Percentiles rank a stretch among this genome's conserved stretches.
phyloP scores from a whole-genome alignment of 2,329 filamentous ascomycete species.

The Fusarium sublunatum region DNA sequence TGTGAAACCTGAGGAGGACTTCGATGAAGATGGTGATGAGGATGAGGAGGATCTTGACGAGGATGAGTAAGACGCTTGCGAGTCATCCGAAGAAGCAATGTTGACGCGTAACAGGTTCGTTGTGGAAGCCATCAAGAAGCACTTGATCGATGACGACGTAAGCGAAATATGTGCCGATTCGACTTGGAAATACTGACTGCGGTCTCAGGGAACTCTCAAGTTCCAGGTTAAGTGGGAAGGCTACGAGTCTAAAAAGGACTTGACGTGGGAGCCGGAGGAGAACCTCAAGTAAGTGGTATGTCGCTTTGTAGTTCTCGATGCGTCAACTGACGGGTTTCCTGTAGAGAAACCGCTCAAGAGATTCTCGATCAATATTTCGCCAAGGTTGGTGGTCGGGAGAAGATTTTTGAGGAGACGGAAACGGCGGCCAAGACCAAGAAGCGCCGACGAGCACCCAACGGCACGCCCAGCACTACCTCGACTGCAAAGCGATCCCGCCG shows the following conservation, averaged over 20 bases:
- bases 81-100: constrained; percentile 22
- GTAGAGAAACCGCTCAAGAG: constrained; percentile 67
- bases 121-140: constrained; percentile 77
- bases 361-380: constrained; percentile 73
- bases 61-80: constrained; percentile 55
- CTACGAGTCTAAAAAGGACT: constrained; percentile 74
- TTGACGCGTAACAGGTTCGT: constrained; percentile 66
- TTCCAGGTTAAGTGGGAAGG: constrained; percentile 87
- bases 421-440: constrained; percentile 67
- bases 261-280: constrained; percentile 83
- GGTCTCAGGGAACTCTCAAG: constrained; percentile 59
- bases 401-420: constrained; percentile 63
- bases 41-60: constrained; percentile 56
- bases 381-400: constrained; percentile 71
- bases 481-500: constrained; percentile 58
- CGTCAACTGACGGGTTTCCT: constrained; percentile 5
- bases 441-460: constrained; percentile 61
- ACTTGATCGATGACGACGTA: constrained; percentile 70
- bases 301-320: background rate
- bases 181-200: constrained; percentile 1
- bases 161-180: constrained; percentile 23
- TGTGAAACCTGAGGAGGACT: constrained; percentile 47
- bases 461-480: constrained; percentile 50
- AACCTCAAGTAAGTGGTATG: constrained; percentile 58
- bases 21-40: constrained; percentile 50